Evolutionary conservation across 257 asterid genomes (phyloP).

Genomic region (Capsicum rhomboideum): DNA sequence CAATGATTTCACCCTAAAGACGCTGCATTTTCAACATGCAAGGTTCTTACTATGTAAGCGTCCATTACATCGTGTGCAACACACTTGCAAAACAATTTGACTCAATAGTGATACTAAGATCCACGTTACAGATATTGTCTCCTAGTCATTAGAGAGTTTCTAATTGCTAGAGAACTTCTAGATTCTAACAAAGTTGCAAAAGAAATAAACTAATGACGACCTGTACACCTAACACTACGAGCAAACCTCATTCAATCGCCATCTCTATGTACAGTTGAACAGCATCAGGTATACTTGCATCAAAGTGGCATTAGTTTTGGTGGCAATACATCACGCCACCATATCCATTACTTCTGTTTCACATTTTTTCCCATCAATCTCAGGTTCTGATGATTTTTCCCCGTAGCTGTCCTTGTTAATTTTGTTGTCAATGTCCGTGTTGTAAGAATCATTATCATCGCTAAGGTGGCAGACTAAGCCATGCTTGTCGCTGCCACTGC

Average conservation of each 20-base stretch:
- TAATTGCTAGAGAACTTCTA: neutral
- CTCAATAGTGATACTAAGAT: neutral
- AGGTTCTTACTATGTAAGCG: neutral
- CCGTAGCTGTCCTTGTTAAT: constrained; percentile 15
- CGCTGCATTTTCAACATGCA: neutral
- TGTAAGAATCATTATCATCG: constrained; percentile 8
- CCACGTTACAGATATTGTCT: neutral
- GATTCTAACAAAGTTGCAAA: neutral
- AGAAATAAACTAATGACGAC: neutral
- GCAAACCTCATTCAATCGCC: constrained; percentile 6
- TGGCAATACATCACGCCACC: constrained; percentile 4
- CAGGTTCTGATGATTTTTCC: constrained; percentile 34
- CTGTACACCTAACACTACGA: neutral
- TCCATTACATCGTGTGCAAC: neutral
- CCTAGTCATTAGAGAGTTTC: neutral
- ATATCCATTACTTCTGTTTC: constrained; percentile 34
- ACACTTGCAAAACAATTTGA: neutral
- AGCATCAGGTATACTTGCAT: constrained; percentile 5
- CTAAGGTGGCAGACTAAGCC: constrained; percentile 2
- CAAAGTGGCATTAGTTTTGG: neutral
- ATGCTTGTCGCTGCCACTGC: constrained; percentile 1
- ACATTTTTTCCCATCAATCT: constrained; percentile 30
- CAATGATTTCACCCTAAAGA: neutral
- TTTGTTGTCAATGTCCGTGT: constrained; percentile 6
- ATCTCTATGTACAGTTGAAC: constrained; percentile 37